These are phyloP conservation scores for Fonsecaea nubica DNA, from an alignment of 2,329 filamentous ascomycete species.

Conservation along the genomic window DNA sequence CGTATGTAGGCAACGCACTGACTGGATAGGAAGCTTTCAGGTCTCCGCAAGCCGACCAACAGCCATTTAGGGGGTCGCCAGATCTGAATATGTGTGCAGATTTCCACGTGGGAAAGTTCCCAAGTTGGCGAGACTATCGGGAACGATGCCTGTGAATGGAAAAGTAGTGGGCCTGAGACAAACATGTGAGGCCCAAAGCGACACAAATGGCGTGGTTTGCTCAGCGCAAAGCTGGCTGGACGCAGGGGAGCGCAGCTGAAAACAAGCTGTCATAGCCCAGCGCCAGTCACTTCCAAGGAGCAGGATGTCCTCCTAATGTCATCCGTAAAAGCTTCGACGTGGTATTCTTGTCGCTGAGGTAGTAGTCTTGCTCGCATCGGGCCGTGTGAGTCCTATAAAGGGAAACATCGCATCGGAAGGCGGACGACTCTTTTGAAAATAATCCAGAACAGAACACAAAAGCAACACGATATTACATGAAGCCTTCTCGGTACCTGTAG, in stretches of 20 bases:
- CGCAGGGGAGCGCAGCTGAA: background rate
- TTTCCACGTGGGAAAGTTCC: constrained; percentile 17
- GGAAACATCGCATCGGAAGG: background rate
- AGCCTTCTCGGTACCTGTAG: background rate
- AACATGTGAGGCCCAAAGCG: background rate
- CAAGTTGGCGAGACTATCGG: constrained; percentile 12
- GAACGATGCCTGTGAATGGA: constrained; percentile 12
- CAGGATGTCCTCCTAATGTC: background rate
- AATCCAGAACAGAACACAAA: background rate
- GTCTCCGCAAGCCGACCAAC: background rate
- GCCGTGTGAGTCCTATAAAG: background rate
- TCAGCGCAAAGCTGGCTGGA: constrained; percentile 11
- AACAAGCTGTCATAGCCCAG: background rate
- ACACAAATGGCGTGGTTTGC: constrained; percentile 5
- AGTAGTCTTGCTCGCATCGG: background rate
- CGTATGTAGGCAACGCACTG: background rate
- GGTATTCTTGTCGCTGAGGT: background rate
- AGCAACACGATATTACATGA: background rate
- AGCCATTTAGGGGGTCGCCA: background rate
- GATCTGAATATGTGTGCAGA: constrained; percentile 1
- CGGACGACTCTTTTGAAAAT: background rate
- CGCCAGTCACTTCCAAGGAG: background rate
- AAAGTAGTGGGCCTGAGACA: constrained; percentile 9
- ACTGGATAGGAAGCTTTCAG: background rate
- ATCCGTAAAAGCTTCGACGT: background rate